phyloP scores from a whole-genome alignment of 805 yeast genomes.

The Tetrapisispora arboricola region DNA sequence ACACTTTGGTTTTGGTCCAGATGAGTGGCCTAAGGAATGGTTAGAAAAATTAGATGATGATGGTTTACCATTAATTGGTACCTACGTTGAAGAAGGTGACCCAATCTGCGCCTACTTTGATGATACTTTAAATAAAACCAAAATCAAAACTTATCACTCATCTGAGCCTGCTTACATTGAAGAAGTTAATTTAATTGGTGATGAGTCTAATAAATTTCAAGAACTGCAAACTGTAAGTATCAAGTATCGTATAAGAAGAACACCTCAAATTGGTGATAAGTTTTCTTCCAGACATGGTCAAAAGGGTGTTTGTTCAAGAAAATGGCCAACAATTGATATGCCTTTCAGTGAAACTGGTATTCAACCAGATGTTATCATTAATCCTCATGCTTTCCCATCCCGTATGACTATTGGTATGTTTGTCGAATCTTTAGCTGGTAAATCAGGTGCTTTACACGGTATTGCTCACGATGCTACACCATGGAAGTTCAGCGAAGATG shows the following conservation, averaged over 20 bases:
- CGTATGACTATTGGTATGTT: conserved; percentile 99
- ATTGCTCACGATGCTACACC: conserved; percentile 96
- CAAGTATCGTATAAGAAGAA: conserved; percentile 83
- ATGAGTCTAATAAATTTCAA: conserved; percentile 51
- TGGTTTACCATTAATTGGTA: conserved; percentile 87
- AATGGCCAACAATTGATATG: conserved; percentile 96
- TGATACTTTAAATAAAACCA: conserved; percentile 83
- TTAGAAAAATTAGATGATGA: conserved; percentile 78
- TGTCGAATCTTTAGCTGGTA: conserved; percentile 96
- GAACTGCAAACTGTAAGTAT: conserved; percentile 82
- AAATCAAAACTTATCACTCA: conserved; percentile 85
- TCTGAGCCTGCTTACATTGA: conserved; percentile 91
- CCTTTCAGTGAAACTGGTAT: conserved; percentile 95
- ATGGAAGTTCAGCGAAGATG: conserved; percentile 82
- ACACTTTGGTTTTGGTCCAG: conserved; percentile 89
- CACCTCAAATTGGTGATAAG: conserved; percentile 94
- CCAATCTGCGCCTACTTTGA: conserved; percentile 90
- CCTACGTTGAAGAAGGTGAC: conserved; percentile 85
- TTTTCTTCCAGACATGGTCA: conserved; percentile 97
- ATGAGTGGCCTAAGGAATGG: conserved; percentile 90
- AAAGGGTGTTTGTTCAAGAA: conserved; percentile 96
- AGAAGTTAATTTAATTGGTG: conserved; percentile 87
- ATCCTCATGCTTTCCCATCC: conserved; percentile 99
- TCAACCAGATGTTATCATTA: conserved; percentile 94
- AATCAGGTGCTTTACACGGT: conserved; percentile 96